Conservation (phyloP, 192 early-diverging fungal genomes). For the Obelidium mucronatum region DNA sequence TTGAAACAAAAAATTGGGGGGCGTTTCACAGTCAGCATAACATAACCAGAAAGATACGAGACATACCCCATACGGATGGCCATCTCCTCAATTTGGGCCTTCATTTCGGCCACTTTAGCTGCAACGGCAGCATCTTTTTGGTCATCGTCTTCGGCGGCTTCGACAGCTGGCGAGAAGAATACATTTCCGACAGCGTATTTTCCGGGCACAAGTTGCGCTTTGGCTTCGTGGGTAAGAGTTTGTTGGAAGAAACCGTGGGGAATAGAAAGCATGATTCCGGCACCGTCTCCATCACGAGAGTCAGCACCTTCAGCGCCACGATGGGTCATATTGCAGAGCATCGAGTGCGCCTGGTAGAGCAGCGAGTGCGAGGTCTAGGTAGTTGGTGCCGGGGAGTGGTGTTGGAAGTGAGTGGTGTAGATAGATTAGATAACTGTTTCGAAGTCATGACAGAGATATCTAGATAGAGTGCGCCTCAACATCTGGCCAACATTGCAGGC, state of each 20-base stretch:
- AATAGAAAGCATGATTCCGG: conserved; percentile 96
- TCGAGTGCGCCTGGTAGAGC: conserved; percentile 84
- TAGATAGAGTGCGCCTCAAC: no score
- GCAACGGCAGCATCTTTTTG: conserved; percentile 50
- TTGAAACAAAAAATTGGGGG: no score
- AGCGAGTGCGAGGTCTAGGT: conserved; percentile 77
- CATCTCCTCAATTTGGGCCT: conserved; percentile 59
- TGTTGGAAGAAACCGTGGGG: conserved; percentile 84
- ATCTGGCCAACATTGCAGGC: no score
- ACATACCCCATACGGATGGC: conserved; percentile 76
- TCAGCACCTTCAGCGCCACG: conserved; percentile 95
- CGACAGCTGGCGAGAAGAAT: conserved; percentile 79
- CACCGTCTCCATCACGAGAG: conserved; percentile 96
- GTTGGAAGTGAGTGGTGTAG: background rate
- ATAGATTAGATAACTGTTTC: background rate
- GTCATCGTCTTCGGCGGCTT: conserved; percentile 66
- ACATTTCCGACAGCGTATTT: conserved; percentile 98
- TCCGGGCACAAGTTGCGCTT: conserved; percentile 74
- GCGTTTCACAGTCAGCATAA: no score
- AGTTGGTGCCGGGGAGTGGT: background rate
- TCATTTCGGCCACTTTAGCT: conserved; percentile 27
- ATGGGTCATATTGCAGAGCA: conserved; percentile 99
- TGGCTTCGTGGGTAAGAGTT: conserved; percentile 59
- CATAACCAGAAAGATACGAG: no score
- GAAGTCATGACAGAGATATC: background rate